A percentile compares a stretch with the other conserved stretches of the same genome.
phyloP scores from a whole-genome alignment of 257 asterid species.

The Petrea volubilis region DNA sequence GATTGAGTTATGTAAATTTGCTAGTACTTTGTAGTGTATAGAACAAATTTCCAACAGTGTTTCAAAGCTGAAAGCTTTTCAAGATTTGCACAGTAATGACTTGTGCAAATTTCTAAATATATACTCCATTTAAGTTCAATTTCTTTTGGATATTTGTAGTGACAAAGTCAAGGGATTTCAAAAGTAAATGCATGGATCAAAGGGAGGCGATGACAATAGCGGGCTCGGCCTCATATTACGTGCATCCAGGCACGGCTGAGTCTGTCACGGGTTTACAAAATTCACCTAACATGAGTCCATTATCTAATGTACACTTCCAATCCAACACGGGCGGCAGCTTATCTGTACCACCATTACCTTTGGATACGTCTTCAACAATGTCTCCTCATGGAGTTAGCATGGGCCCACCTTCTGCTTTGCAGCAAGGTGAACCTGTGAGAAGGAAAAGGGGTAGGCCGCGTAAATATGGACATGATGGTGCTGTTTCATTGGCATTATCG shows the following conservation, averaged over 20 bases:
- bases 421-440: slow-evolving; percentile 65
- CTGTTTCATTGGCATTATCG: slow-evolving; percentile 46
- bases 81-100: background rate
- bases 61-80: background rate
- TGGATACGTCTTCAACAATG: slow-evolving; percentile 59
- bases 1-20: slow-evolving; percentile 7
- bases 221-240: slow-evolving; percentile 41
- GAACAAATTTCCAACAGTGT: background rate
- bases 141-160: slow-evolving; percentile 23
- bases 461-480: slow-evolving; percentile 70
- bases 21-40: slow-evolving; percentile 7
- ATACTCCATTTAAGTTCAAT: background rate
- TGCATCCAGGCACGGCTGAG: slow-evolving; percentile 37
- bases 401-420: slow-evolving; percentile 54
- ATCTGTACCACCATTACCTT: slow-evolving; percentile 45
- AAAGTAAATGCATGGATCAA: slow-evolving; percentile 50
- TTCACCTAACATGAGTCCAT: slow-evolving; percentile 48
- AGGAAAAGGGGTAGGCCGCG: slow-evolving; percentile 86
- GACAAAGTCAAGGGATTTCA: slow-evolving; percentile 12
- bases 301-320: slow-evolving; percentile 53
- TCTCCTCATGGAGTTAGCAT: slow-evolving; percentile 47
- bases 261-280: slow-evolving; percentile 39
- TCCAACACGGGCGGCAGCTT: slow-evolving; percentile 51
- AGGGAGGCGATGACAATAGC: slow-evolving; percentile 40
- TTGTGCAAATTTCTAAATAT: background rate